Conservation (phyloP, 106 monocot genomes). For the Triglochin maritima region DNA sequence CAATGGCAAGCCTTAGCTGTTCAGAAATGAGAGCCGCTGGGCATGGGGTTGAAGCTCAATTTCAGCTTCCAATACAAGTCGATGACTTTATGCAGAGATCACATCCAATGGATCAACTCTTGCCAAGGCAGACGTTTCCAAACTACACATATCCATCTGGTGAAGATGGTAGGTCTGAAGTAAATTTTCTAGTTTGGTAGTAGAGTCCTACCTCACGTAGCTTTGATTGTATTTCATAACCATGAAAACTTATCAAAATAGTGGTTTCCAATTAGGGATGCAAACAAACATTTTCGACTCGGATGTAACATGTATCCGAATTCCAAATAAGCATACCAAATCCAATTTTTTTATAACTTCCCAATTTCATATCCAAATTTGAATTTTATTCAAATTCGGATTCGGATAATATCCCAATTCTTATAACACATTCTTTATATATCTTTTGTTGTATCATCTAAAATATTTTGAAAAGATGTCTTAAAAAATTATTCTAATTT, state of each 20-base stretch:
- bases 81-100: constrained; percentile 93
- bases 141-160: constrained; percentile 32
- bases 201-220: not conserved
- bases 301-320: not conserved
- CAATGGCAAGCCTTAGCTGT: constrained; percentile 76
- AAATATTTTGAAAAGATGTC: too few relatives aligned
- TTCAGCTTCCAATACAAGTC: constrained; percentile 65
- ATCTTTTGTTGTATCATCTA: too few relatives aligned
- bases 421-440: too few relatives aligned
- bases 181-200: constrained; percentile 3
- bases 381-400: too few relatives aligned
- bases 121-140: constrained; percentile 32
- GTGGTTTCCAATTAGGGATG: too few relatives aligned
- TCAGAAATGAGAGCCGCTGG: constrained; percentile 90
- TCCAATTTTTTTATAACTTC: not conserved
- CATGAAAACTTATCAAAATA: not conserved
- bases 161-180: constrained; percentile 55
- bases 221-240: not conserved
- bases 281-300: too few relatives aligned
- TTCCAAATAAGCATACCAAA: too few relatives aligned
- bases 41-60: constrained; percentile 80
- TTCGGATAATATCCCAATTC: too few relatives aligned
- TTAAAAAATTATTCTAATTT: too few relatives aligned
- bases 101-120: constrained; percentile 54
- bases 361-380: too few relatives aligned